These are phyloP conservation scores for Neonectria neomacrospora DNA, from an alignment of 2,329 filamentous ascomycete species.

Conservation along the genomic window DNA sequence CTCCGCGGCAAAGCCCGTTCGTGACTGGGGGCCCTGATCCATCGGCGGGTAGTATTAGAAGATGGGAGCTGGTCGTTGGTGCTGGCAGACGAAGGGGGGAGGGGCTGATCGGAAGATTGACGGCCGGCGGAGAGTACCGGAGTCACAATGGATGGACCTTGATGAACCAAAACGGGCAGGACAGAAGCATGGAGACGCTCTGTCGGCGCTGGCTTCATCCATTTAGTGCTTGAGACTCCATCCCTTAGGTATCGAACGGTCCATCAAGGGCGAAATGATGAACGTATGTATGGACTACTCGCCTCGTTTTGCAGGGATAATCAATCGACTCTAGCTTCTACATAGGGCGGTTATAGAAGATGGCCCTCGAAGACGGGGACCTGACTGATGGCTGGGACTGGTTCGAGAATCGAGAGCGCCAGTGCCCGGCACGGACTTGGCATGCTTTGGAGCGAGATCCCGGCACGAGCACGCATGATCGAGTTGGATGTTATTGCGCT, in stretches of 20 bases:
- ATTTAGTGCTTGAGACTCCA: slow-evolving; percentile 6
- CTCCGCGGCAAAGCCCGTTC: slow-evolving; percentile 29
- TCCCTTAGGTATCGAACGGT: slow-evolving; percentile 14
- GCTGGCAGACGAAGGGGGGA: slow-evolving; percentile 36
- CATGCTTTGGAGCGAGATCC: slow-evolving; percentile 1
- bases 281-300: neutral
- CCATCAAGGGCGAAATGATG: slow-evolving; percentile 8
- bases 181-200: neutral
- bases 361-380: slow-evolving; percentile 6
- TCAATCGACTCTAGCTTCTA: slow-evolving; percentile 18
- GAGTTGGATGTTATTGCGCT: slow-evolving; percentile 13
- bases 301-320: slow-evolving; percentile 20
- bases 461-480: slow-evolving; percentile 9
- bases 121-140: slow-evolving; percentile 13
- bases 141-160: slow-evolving; percentile 12
- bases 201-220: neutral
- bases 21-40: slow-evolving; percentile 10
- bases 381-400: slow-evolving; percentile 1
- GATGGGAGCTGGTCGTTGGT: slow-evolving; percentile 3
- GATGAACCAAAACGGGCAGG: slow-evolving; percentile 11
- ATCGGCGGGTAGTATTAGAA: slow-evolving; percentile 32
- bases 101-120: slow-evolving; percentile 33
- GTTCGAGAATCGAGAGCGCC: slow-evolving; percentile 6
- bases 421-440: neutral
- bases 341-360: slow-evolving; percentile 25